Evolutionary conservation across 2,329 filamentous ascomycete species (phyloP).

Genomic region (Mycocentrospora acerina): DNA sequence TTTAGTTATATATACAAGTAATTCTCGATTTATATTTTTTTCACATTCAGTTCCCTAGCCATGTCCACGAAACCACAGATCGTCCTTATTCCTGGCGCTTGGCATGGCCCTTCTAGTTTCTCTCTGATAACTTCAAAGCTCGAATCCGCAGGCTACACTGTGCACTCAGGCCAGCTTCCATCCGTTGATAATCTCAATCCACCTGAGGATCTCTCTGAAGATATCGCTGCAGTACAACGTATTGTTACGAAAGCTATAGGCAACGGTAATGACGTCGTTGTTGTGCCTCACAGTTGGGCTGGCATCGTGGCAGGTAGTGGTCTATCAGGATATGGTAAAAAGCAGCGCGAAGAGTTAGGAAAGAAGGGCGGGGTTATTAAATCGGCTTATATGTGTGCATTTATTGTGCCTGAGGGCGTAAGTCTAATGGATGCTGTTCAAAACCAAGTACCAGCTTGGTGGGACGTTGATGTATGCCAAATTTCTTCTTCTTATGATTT

Average conservation of each 20-base stretch:
- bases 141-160: slow-evolving; percentile 31
- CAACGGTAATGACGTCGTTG: slow-evolving; percentile 43
- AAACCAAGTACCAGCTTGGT: no score
- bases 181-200: slow-evolving; percentile 26
- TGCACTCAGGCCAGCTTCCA: slow-evolving; percentile 29
- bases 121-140: slow-evolving; percentile 29
- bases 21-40: no score
- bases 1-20: no score
- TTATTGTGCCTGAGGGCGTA: no score
- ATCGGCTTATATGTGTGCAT: slow-evolving; percentile 41
- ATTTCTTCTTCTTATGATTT: no score
- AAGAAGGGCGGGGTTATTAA: slow-evolving; percentile 43
- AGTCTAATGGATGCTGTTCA: no score
- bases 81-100: slow-evolving; percentile 42
- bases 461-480: no score
- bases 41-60: no score
- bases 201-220: slow-evolving; percentile 32
- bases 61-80: slow-evolving; percentile 42
- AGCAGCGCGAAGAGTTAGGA: slow-evolving; percentile 36
- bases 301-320: slow-evolving; percentile 44
- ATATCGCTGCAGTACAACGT: slow-evolving; percentile 37
- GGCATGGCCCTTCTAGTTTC: slow-evolving; percentile 38
- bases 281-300: slow-evolving; percentile 50
- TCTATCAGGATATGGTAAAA: slow-evolving; percentile 37
- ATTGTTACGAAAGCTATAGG: slow-evolving; percentile 40